A percentile compares a stretch with the other conserved stretches of the same genome.
Conservation (phyloP, 2,329 filamentous ascomycete genomes). For the Diaporthe destruens region DNA sequence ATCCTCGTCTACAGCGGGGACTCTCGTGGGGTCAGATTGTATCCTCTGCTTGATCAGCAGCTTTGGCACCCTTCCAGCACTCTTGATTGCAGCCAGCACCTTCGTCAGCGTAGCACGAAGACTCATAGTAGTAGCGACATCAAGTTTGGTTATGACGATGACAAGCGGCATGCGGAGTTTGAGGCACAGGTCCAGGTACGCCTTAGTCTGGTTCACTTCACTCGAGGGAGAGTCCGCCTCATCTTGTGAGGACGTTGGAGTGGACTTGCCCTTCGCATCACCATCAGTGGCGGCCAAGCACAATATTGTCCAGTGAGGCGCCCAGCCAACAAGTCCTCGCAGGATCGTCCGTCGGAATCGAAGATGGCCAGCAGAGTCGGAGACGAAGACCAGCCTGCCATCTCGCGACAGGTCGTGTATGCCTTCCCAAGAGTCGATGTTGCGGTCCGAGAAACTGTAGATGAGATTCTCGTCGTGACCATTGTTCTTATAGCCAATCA, state of each 20-base stretch:
- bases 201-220: slow-evolving; percentile 79
- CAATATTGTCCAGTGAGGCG: slow-evolving; percentile 91
- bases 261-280: slow-evolving; percentile 54
- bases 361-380: slow-evolving; percentile 92
- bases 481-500: slow-evolving; percentile 80
- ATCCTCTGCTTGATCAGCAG: slow-evolving; percentile 73
- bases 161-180: slow-evolving; percentile 82
- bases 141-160: slow-evolving; percentile 90
- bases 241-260: slow-evolving; percentile 62
- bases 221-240: slow-evolving; percentile 62
- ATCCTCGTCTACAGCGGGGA: slow-evolving; percentile 67
- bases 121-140: slow-evolving; percentile 81
- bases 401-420: slow-evolving; percentile 84
- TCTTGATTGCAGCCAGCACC: slow-evolving; percentile 83
- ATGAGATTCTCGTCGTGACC: slow-evolving; percentile 58
- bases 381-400: slow-evolving; percentile 86
- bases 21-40: slow-evolving; percentile 65
- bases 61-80: slow-evolving; percentile 77
- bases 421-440: slow-evolving; percentile 93
- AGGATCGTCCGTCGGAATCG: slow-evolving; percentile 91
- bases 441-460: slow-evolving; percentile 87
- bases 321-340: slow-evolving; percentile 93
- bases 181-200: slow-evolving; percentile 87
- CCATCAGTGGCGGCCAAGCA: slow-evolving; percentile 86
- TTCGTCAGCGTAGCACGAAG: slow-evolving; percentile 79